These are phyloP conservation scores for Trametes cubensis DNA, from an alignment of 768 basidiomycete species.

Conservation along the genomic window DNA sequence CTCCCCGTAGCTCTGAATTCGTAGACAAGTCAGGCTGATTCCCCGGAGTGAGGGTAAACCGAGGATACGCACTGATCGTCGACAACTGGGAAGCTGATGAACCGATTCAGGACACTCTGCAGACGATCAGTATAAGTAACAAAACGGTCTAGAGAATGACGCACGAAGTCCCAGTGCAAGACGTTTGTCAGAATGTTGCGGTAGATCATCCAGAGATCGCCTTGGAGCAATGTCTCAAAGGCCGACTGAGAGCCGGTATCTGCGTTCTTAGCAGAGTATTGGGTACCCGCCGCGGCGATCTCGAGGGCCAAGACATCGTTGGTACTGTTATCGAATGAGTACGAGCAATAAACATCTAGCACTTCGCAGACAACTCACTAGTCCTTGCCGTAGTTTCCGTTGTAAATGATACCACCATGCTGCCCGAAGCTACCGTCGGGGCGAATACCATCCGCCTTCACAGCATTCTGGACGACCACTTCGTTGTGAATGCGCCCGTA, in stretches of 20 bases:
- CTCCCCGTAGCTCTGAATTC: constrained; percentile 52
- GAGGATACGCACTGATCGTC: constrained; percentile 43
- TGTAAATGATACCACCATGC: constrained; percentile 51
- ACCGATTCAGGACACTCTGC: constrained; percentile 64
- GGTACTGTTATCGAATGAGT: constrained; percentile 35
- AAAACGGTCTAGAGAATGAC: neutral
- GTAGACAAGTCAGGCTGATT: neutral
- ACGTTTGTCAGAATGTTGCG: constrained; percentile 56
- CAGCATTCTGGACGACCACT: constrained; percentile 48
- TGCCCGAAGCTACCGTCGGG: constrained; percentile 48
- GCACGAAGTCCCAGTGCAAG: constrained; percentile 73
- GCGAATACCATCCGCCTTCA: constrained; percentile 62
- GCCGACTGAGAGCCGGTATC: constrained; percentile 42
- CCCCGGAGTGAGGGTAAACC: neutral
- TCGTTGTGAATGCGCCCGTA: constrained; percentile 51
- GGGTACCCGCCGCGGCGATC: constrained; percentile 59
- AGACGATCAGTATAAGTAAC: neutral
- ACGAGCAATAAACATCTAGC: neutral
- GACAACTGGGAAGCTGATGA: constrained; percentile 66
- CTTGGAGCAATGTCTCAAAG: constrained; percentile 59
- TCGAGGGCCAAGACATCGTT: constrained; percentile 67
- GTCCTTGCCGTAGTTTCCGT: constrained; percentile 69
- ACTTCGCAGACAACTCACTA: constrained; percentile 36
- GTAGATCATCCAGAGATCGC: constrained; percentile 72
- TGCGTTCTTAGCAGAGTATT: constrained; percentile 49